phyloP scores from a whole-genome alignment of 495 filamentous ascomycete genomes.

The Aspergillus ostianus region DNA sequence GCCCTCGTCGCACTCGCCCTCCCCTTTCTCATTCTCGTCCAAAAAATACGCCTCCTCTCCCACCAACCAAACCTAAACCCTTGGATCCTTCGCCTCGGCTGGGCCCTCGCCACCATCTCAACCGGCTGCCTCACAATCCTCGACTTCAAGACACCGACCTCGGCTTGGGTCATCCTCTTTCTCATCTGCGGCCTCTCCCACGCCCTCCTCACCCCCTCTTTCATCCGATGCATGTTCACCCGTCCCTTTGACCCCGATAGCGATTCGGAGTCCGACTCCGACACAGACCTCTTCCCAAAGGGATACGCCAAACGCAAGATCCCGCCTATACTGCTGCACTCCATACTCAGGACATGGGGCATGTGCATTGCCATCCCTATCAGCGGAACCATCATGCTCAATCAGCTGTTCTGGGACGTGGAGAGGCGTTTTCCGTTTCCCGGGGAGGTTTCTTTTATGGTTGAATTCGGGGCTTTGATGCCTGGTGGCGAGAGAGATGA shows the following conservation, averaged over 20 bases:
- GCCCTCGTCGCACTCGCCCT: slow-evolving; percentile 41
- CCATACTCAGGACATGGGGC: slow-evolving; percentile 58
- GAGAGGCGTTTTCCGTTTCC: slow-evolving; percentile 6
- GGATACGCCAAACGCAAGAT: slow-evolving; percentile 8
- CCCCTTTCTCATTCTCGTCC: slow-evolving; percentile 46
- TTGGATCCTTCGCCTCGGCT: slow-evolving; percentile 56
- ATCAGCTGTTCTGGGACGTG: slow-evolving; percentile 28
- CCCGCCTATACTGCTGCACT: slow-evolving; percentile 45
- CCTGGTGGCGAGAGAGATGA: background rate
- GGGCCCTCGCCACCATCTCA: slow-evolving; percentile 46
- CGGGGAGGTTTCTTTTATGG: slow-evolving; percentile 8
- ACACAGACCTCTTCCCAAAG: background rate
- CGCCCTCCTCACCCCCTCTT: slow-evolving; percentile 51
- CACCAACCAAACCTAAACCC: slow-evolving; percentile 39
- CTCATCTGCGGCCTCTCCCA: slow-evolving; percentile 52
- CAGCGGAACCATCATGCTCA: slow-evolving; percentile 59
- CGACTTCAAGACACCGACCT: slow-evolving; percentile 41
- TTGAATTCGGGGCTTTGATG: slow-evolving; percentile 3
- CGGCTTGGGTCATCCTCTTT: slow-evolving; percentile 52
- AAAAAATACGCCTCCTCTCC: slow-evolving; percentile 10
- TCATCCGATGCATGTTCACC: slow-evolving; percentile 49
- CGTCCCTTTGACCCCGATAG: slow-evolving; percentile 9
- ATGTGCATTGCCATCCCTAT: slow-evolving; percentile 64
- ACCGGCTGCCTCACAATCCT: slow-evolving; percentile 53
- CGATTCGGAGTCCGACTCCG: background rate